These are phyloP conservation scores for Oemleria cerasiformis DNA, from an alignment of 306 rosid genomes.

Conservation along the genomic window DNA sequence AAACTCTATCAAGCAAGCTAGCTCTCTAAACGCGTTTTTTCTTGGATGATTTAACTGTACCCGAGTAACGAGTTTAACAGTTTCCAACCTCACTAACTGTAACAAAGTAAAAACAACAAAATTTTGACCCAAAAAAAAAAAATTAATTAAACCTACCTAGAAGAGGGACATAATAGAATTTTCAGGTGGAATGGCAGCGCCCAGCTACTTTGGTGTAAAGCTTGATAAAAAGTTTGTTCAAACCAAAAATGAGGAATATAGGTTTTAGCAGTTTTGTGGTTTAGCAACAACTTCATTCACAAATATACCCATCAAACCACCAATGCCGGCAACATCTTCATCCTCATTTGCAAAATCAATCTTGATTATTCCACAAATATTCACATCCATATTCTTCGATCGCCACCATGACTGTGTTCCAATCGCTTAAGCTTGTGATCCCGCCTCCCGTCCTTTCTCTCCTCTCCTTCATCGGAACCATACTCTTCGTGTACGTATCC, in stretches of 20 bases:
- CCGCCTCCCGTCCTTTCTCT: conserved; percentile 20
- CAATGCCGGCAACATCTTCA: neutral
- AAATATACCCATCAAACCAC: neutral
- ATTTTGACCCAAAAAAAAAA: neutral
- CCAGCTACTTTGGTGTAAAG: neutral
- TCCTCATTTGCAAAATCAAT: too few species aligned
- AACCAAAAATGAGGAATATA: conserved; percentile 3
- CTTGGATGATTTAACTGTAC: neutral
- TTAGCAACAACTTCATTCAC: conserved; percentile 7
- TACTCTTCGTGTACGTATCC: conserved; percentile 20
- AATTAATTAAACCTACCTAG: neutral
- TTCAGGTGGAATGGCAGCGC: neutral
- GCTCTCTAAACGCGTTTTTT: neutral
- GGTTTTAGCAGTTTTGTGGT: neutral
- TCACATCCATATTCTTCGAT: neutral
- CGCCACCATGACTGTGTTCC: conserved; percentile 2
- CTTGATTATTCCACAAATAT: neutral
- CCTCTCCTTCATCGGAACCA: conserved; percentile 1
- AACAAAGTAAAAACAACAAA: neutral
- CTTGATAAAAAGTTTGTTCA: neutral
- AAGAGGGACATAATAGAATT: neutral
- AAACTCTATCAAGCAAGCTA: neutral
- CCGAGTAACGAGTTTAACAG: neutral
- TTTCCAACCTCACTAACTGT: neutral
- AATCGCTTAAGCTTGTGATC: conserved; percentile 1